Evolutionary conservation across 305 asterid genomes (phyloP), one percentile per base, ranked within the genome.

Genomic region (Fraxinus angustifolia): DNA sequence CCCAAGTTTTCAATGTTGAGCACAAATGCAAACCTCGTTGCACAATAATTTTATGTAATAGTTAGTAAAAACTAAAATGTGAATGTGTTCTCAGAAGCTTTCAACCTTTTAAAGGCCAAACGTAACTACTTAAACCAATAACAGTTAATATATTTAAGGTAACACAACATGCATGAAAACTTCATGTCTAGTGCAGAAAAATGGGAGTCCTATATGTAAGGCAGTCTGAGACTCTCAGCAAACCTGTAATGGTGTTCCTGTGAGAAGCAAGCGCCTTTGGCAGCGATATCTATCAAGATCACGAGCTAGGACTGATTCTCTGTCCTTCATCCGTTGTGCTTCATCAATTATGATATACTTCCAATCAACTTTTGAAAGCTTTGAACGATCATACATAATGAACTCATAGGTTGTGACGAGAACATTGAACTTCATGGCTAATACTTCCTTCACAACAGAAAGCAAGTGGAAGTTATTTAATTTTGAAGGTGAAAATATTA

Each of bases 191-290:
- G 71, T 28, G 60, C 83, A 75, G 38, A 62, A 65, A 78, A 75
- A 28, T 16, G 76, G 8, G 7, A 77, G 34, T 78, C 65, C 78
- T 79, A 77, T 35, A 81, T 70, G 73, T 70, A 77, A 72, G 80
- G 73, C 71, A 79, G 74, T 68, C 74, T 68, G 21, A 71, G 76
- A 34, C 28, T 6, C 40, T 33, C 26, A 33, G 75, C 78, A 78
- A 65, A 94, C 99, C 97, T 96, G 99, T 92, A 96, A 89, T 36
- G 99, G 99, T 58, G 99, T 96, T 84, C 99, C 99, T 2, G 99
- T 96, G 83, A 96, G 93, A 90, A 96, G 98, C 90, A 96, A 91
- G 82, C 99, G 98, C 90, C 99, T 92, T 88, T 96, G 99, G 89
- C 99, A 96, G 85, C 98, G 98, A 85, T 96, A 96, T 88, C 94